These are phyloP conservation scores for Marasmius fiardii DNA, from an alignment of 1,284 basidiomycete species.

Conservation along the genomic window DNA sequence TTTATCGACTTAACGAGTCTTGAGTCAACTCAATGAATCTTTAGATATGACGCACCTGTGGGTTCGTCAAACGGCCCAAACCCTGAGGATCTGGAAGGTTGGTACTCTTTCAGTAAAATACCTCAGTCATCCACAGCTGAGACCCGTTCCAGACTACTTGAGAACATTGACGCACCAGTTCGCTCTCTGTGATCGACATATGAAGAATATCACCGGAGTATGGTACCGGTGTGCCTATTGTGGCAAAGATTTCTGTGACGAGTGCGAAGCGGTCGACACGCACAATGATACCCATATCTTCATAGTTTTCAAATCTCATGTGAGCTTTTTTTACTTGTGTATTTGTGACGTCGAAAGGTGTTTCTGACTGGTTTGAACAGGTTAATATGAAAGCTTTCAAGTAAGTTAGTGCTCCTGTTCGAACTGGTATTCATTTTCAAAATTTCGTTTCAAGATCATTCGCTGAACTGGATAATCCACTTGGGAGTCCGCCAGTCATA, in stretches of 20 bases:
- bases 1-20: constrained; percentile 1
- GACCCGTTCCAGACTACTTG: constrained; percentile 59
- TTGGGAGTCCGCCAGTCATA: constrained; percentile 53
- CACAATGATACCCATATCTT: constrained; percentile 83
- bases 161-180: constrained; percentile 59
- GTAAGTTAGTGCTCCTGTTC: constrained; percentile 31
- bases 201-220: constrained; percentile 69
- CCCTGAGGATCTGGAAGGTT: constrained; percentile 58
- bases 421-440: neutral
- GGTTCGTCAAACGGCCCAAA: constrained; percentile 48
- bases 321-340: constrained; percentile 30
- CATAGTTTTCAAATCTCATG: constrained; percentile 80
- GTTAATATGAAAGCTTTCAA: constrained; percentile 60
- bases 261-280: constrained; percentile 74
- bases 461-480: constrained; percentile 55
- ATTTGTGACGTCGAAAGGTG: neutral
- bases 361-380: constrained; percentile 26
- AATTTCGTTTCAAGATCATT: constrained; percentile 40
- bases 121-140: neutral
- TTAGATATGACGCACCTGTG: constrained; percentile 65
- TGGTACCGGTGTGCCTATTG: constrained; percentile 92
- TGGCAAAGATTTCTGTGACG: constrained; percentile 75
- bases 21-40: constrained; percentile 5
- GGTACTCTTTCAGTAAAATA: constrained; percentile 5
- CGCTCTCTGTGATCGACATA: constrained; percentile 75